Evolutionary conservation across 306 rosid species (phyloP).

Genomic region (Sesbania bispinosa): DNA sequence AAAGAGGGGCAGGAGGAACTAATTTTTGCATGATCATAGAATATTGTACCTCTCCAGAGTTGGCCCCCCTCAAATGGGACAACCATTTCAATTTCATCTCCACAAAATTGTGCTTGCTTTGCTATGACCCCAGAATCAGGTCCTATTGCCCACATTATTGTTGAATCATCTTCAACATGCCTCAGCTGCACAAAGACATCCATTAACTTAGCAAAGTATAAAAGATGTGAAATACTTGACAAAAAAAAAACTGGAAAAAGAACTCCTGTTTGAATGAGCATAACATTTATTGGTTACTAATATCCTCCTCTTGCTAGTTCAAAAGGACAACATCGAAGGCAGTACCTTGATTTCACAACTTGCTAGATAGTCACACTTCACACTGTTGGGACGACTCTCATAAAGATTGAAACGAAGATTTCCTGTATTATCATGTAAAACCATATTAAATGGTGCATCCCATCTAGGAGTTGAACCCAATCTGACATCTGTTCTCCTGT

Average conservation of each 20-base stretch:
- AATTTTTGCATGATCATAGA: not conserved
- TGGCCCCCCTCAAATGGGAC: constrained; percentile 90
- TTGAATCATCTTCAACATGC: constrained; percentile 92
- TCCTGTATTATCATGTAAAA: constrained; percentile 78
- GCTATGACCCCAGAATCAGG: constrained; percentile 75
- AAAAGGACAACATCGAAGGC: not conserved
- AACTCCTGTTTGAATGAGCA: not conserved
- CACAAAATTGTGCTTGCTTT: constrained; percentile 62
- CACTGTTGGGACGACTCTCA: constrained; percentile 57
- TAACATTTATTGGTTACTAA: not conserved
- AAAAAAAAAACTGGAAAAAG: not conserved
- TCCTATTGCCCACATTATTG: constrained; percentile 87
- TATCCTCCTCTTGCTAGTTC: constrained; percentile 18
- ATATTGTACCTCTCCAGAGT: constrained; percentile 73
- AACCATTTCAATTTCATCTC: constrained; percentile 82
- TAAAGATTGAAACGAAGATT: constrained; percentile 71
- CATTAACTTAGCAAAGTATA: constrained; percentile 22
- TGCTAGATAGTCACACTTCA: constrained; percentile 82
- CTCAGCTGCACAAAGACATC: constrained; percentile 55
- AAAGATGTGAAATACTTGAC: constrained; percentile 1
- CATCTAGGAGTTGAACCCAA: constrained; percentile 77
- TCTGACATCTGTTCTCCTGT: constrained; percentile 65
- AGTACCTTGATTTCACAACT: constrained; percentile 92
- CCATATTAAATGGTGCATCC: constrained; percentile 94
- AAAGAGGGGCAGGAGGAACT: not conserved